phyloP scores from a whole-genome alignment of 148 eudicot species.

The Agrostemma githago region DNA sequence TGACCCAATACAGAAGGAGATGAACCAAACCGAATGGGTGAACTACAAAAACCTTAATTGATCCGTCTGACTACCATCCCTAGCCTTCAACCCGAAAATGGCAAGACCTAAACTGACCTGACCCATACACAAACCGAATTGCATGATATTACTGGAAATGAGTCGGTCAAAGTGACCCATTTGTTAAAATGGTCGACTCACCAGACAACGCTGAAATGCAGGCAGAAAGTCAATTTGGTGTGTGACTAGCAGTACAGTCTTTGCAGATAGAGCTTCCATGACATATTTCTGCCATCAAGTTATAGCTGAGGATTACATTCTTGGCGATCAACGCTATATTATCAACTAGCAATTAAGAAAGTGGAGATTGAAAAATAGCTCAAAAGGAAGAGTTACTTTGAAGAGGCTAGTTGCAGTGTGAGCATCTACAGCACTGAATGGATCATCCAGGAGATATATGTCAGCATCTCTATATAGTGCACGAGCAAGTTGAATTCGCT shows the following conservation, averaged over 20 bases:
- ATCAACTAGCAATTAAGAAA: not conserved
- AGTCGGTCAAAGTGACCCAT: not conserved
- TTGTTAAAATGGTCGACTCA: constrained; percentile 30
- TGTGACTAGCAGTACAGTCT: constrained; percentile 85
- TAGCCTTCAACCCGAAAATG: not conserved
- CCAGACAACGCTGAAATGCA: constrained; percentile 71
- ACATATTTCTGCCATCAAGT: constrained; percentile 61
- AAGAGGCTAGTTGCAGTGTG: constrained; percentile 83
- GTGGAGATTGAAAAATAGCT: not conserved
- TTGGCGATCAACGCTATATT: not conserved
- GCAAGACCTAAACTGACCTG: not conserved
- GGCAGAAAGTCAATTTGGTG: constrained; percentile 98
- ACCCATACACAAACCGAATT: not conserved
- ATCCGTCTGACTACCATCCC: not conserved
- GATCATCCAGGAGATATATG: constrained; percentile 87
- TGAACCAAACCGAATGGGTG: too few species aligned
- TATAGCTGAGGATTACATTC: not conserved
- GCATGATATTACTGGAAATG: not conserved
- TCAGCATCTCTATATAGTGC: constrained; percentile 86
- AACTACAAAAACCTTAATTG: not conserved
- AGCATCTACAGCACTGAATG: constrained; percentile 99
- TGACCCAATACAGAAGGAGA: too few species aligned
- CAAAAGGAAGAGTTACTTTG: constrained; percentile 34
- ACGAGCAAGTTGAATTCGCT: constrained; percentile 92
- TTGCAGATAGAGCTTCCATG: constrained; percentile 70